Conservation (phyloP, 768 basidiomycete genomes). For the Crassisporium funariophilum region DNA sequence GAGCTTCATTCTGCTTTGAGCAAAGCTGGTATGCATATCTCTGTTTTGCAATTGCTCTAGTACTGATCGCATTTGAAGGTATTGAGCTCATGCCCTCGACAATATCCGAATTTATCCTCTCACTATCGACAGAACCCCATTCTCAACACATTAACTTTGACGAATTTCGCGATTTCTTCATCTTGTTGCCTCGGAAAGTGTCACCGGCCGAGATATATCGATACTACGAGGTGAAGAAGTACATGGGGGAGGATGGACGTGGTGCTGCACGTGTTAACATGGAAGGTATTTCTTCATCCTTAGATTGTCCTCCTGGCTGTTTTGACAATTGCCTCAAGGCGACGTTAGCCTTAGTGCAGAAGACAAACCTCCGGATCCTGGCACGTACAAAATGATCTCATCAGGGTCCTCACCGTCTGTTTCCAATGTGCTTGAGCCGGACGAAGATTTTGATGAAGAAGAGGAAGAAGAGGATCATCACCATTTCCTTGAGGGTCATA, state of each 20-base stretch:
- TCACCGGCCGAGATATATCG: slow-evolving; percentile 85
- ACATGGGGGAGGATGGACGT: slow-evolving; percentile 72
- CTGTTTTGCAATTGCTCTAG: not conserved
- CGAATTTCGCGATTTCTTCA: slow-evolving; percentile 88
- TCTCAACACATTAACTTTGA: slow-evolving; percentile 73
- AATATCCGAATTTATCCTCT: slow-evolving; percentile 80
- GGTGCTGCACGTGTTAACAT: slow-evolving; percentile 82
- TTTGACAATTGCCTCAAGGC: slow-evolving; percentile 43
- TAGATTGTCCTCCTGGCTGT: not conserved
- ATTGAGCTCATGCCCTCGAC: slow-evolving; percentile 69
- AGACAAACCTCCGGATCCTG: slow-evolving; percentile 55
- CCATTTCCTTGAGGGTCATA: slow-evolving; percentile 63
- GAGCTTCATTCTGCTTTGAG: slow-evolving; percentile 48
- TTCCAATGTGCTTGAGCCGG: slow-evolving; percentile 43
- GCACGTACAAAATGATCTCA: slow-evolving; percentile 17
- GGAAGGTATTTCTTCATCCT: slow-evolving; percentile 65
- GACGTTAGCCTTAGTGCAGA: slow-evolving; percentile 80
- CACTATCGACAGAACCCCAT: slow-evolving; percentile 71
- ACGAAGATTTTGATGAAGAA: slow-evolving; percentile 46
- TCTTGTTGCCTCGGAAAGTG: slow-evolving; percentile 79
- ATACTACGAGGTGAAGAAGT: slow-evolving; percentile 73
- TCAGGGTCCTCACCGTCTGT: slow-evolving; percentile 11
- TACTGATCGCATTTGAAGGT: slow-evolving; percentile 43
- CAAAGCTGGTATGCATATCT: slow-evolving; percentile 61
- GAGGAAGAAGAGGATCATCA: slow-evolving; percentile 65